phyloP scores from a whole-genome alignment of 1,284 basidiomycete species.

The Fomes fomentarius region DNA sequence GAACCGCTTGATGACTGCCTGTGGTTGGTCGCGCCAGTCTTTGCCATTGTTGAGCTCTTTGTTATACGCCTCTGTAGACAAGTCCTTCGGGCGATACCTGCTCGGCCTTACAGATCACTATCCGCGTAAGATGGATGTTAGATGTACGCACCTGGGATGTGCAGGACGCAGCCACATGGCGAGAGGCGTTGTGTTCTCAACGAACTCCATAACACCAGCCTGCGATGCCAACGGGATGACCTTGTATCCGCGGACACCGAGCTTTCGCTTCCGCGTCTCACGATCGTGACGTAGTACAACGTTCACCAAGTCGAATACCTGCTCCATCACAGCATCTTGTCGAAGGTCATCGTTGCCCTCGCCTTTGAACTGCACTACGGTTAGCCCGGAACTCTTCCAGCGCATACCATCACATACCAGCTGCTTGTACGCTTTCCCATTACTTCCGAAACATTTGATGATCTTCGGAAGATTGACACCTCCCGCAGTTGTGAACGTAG shows the following conservation, averaged over 20 bases:
- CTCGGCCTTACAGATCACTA: not conserved
- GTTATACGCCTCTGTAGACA: slow-evolving; percentile 28
- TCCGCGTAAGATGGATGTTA: not conserved
- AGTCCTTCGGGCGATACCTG: slow-evolving; percentile 47
- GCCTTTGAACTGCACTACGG: slow-evolving; percentile 80
- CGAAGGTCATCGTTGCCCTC: slow-evolving; percentile 88
- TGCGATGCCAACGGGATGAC: slow-evolving; percentile 85
- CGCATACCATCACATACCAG: slow-evolving; percentile 57
- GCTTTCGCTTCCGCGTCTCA: slow-evolving; percentile 73
- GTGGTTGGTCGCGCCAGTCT: slow-evolving; percentile 25
- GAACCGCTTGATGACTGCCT: slow-evolving; percentile 53
- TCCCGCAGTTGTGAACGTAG: slow-evolving; percentile 69
- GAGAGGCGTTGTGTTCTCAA: slow-evolving; percentile 78
- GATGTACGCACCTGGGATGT: slow-evolving; percentile 57
- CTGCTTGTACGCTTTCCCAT: slow-evolving; percentile 78
- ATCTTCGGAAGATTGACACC: slow-evolving; percentile 89
- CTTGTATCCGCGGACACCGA: slow-evolving; percentile 85
- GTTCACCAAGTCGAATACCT: slow-evolving; percentile 94
- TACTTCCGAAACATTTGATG: slow-evolving; percentile 67
- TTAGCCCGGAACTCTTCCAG: not conserved
- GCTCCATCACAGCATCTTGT: slow-evolving; percentile 99
- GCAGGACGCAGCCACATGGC: slow-evolving; percentile 61
- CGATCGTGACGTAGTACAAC: slow-evolving; percentile 74
- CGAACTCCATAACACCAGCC: slow-evolving; percentile 92
- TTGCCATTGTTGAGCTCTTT: slow-evolving; percentile 32